Percentiles rank a stretch among this genome's conserved stretches.
Evolutionary conservation across 2,329 filamentous ascomycete species (phyloP).

Genomic region (Aspergillus niger): DNA sequence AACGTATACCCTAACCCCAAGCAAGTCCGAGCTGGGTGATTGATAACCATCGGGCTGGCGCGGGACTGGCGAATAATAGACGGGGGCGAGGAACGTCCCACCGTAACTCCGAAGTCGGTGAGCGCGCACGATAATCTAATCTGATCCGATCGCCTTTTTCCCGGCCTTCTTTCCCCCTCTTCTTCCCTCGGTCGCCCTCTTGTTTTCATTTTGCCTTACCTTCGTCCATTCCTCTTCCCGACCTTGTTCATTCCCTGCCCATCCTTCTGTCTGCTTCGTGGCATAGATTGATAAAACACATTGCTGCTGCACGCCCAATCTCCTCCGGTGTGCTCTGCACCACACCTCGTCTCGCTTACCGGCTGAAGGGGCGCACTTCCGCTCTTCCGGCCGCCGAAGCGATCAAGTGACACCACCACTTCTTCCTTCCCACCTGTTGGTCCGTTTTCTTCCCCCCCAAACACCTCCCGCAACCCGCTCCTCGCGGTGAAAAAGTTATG

Average conservation of each 20-base stretch:
- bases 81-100: slow-evolving; percentile 4
- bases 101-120: slow-evolving; percentile 26
- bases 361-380: slow-evolving; percentile 37
- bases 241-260: not conserved
- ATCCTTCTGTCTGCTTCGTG: slow-evolving; percentile 4
- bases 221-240: slow-evolving; percentile 3
- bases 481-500: slow-evolving; percentile 9
- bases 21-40: slow-evolving; percentile 12
- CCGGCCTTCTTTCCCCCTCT: slow-evolving; percentile 8
- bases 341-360: slow-evolving; percentile 31
- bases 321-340: not conserved
- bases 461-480: slow-evolving; percentile 7
- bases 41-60: slow-evolving; percentile 19
- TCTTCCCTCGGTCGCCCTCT: slow-evolving; percentile 12
- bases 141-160: slow-evolving; percentile 32
- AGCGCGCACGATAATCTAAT: slow-evolving; percentile 36
- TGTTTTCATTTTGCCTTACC: slow-evolving; percentile 4
- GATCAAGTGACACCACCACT: slow-evolving; percentile 28
- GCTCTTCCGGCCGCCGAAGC: slow-evolving; percentile 39
- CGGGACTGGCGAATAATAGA: slow-evolving; percentile 13
- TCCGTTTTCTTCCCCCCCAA: slow-evolving; percentile 17
- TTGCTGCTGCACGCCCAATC: not conserved
- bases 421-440: slow-evolving; percentile 18
- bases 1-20: slow-evolving; percentile 10
- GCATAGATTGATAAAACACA: not conserved